Base-by-base conservation (phyloP, 2,329 filamentous ascomycete genomes). In the Fusarium proliferatum region DNA sequence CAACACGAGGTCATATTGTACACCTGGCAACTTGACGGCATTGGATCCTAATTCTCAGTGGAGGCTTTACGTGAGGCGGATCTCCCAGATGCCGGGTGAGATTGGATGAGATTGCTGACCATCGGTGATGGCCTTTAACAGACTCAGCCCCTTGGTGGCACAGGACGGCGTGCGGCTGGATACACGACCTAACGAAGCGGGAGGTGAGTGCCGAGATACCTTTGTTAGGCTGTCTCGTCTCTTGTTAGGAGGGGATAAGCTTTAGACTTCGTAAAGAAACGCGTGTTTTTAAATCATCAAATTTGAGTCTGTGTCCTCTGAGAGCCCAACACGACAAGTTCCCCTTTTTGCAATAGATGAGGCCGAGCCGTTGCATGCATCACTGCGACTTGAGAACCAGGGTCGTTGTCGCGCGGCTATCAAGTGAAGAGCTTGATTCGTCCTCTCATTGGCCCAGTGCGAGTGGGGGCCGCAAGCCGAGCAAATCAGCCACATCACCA, bases 381-480 rank as follows among this genome's bases (percentile, higher is more conserved):
- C 42, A 33, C 28, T 64, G 67, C 51, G 48, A 64, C 63, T 58
- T 55, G 36, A 30, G 30, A 64, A 33, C 62, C 42, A 68, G 69
- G 64, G 71, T 75, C 55, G 60, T 78, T 77, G 76, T 78, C 76
- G 76, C 76, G 76, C 76, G 76, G 76, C 76, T 78, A 78, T 57
- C 55, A 56, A 45, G 39, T 70, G 43, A 23, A 61, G 23, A 60
- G 51, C 56, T 60, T 56, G 64, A 60, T 72, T 45, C 49, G 33
- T 11, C 5, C 16, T 42, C n/a, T 51, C 36, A 77, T 77, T 77
- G 75, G 75, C 17, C 23, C 30, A 19, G n/a, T 42, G 56, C 66
- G 41, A 56, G 64, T 75, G 73, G 69, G 73, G 71, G 61, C 71
- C 61, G 28, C 53, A 42, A 49, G 61, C 43, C 59, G 61, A 77